Evolutionary conservation across 2,329 filamentous ascomycete species (phyloP), one percentile per base, ranked within the genome.

Genomic region (Fusarium albosuccineum): DNA sequence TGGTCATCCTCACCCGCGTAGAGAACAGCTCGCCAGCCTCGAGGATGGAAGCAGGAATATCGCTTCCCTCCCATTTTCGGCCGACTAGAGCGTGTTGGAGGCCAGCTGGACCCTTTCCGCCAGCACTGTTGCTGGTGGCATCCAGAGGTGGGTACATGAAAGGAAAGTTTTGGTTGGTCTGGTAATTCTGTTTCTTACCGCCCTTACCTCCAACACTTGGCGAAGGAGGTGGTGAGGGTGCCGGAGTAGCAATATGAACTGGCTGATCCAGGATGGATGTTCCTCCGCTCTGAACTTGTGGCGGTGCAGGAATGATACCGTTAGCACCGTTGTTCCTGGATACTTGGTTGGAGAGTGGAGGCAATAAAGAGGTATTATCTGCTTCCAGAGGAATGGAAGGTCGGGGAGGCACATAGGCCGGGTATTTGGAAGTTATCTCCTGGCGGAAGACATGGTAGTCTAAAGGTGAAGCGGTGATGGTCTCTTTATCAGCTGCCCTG

Each of bases 161-260:
- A 0, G 96, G 96, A 68, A 99, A 98, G 75, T 97, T 96, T 73
- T 99, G 96, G 75, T 99, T 99, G 0, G 96, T 99, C 78, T 99
- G 96, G 74, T 99, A 99, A 71, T 98, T 99, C 75, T 99, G 96
- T 76, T 99, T 99, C 83, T 99, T 99, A 1, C 92, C 94, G 53
- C 92, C 93, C 78, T 98, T 99, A 0, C 94, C 94, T 27, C 94
- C 94, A 34, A 91, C 91, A 9, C 83, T 86, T 1, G 96, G 96
- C 1, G 95, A 97, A 1, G 96, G 96, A 0, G 96, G 96, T 26
- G 96, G 96, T 0, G 96, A 99, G 2, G 96, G 96, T 0, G 94
- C 95, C 1, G 96, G 96, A 1, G 96, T 99, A n/a, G 96, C 96
- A 71, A 99, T 99, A 77, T 99, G 96, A 6, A 99, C 95, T 6